These are phyloP conservation scores for Coemansia sp. DNA, from an alignment of 192 early-diverging fungal genomes.

Conservation along the genomic window DNA sequence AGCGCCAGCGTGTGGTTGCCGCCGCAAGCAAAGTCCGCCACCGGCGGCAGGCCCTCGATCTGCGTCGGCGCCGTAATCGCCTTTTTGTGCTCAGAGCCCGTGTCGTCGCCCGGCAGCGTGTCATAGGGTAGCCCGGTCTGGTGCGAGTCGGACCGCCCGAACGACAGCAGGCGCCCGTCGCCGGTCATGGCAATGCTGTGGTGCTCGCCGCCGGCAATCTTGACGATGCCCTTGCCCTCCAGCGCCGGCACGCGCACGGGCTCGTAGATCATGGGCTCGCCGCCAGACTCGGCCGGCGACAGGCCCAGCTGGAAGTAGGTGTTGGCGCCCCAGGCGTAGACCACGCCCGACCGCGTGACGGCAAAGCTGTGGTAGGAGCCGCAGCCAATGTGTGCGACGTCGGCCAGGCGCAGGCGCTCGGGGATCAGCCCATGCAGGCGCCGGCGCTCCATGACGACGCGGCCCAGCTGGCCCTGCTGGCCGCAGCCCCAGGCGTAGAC, in stretches of 20 bases:
- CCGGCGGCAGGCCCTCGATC: conserved; percentile 37
- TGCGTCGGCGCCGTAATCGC: conserved; percentile 55
- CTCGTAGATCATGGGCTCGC: conserved; percentile 48
- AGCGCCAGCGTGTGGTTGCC: conserved; percentile 57
- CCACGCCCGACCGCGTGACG: conserved; percentile 56
- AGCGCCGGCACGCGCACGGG: conserved; percentile 56
- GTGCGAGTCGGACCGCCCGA: conserved; percentile 76
- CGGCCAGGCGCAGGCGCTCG: conserved; percentile 50
- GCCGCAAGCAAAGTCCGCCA: conserved; percentile 56
- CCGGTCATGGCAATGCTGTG: conserved; percentile 72
- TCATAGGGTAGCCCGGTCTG: conserved; percentile 68
- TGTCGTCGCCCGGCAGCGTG: conserved; percentile 24
- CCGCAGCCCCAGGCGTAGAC: conserved; percentile 89
- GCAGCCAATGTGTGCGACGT: conserved; percentile 61
- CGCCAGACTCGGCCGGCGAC: conserved; percentile 30
- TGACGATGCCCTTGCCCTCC: conserved; percentile 35
- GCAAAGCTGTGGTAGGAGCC: conserved; percentile 84
- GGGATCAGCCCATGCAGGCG: conserved; percentile 59
- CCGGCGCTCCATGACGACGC: conserved; percentile 67
- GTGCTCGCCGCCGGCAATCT: conserved; percentile 80
- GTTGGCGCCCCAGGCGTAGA: conserved; percentile 86
- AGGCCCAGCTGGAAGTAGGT: conserved; percentile 84
- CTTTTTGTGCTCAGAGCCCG: conserved; percentile 45
- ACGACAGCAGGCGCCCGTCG: conserved; percentile 70
- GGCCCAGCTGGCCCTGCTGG: conserved; percentile 85